Evolutionary conservation across 2,329 filamentous ascomycete genomes (phyloP), one percentile per base, ranked within the genome.

Genomic region (Xylariaceae sp.): DNA sequence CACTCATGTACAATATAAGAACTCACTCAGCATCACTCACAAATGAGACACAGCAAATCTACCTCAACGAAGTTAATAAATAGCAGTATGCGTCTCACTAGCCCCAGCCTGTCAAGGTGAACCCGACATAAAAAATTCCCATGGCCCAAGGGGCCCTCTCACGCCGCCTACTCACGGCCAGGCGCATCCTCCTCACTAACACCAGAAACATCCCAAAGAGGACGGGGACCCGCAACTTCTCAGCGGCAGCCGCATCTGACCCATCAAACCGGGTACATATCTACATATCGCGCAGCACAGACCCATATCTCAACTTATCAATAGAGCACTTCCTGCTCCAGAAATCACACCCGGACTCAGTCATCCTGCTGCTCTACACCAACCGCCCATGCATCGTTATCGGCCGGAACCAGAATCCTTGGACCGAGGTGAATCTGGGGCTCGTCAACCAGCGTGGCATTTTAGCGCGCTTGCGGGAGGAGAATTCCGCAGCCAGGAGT

Each of bases 361-460:
- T 79, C 12, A 68, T 97, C 40, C 79, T 97, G 2, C 86, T 97
- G 45, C 78, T 96, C 40, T 98, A 97, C 70, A 79, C 82, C 58
- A 97, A 98, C 68, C 69, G 80, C 29, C 90, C 92, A 1, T 90
- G 88, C 64, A 78, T 98, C 48, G 84, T 98, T 62, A 85, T 98
- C 55, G 93, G 93, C 35, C 83, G 93, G 49, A 98, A 98, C 65
- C 93, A 98, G 71, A 98, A 98, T 65, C 93, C 93, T 43, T 98
- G 92, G 93, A 76, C 88, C 7, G 93, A 98, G 70, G 83, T 88
- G 50, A 88, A 95, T 63, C 75, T 96, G 7, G 69, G 69, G 32
- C 72, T 80, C 1, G 70, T 95, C 11, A 56, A 38, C 44, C 56
- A 40, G n/a, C 49, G 45, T 2, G 52, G 47, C 17, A 42, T 50